A percentile compares a stretch with the other conserved stretches of the same genome.
phyloP scores from a whole-genome alignment of 2,329 filamentous ascomycete species.

The Clonostachys sp. region DNA sequence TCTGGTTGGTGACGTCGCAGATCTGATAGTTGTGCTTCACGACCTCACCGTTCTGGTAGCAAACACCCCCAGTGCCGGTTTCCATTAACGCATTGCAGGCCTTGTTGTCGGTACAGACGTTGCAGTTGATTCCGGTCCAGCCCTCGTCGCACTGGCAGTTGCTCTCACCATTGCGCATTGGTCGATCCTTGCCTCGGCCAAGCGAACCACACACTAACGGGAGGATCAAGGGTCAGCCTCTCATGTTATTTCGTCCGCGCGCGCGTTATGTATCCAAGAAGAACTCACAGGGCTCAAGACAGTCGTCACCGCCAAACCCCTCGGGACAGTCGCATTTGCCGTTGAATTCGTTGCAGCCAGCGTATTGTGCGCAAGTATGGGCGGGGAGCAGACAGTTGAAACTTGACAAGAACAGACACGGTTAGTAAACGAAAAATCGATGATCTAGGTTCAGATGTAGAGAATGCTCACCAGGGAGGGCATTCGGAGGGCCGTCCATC shows the following conservation, averaged over 20 bases:
- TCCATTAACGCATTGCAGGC: constrained; percentile 89
- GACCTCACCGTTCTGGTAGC: constrained; percentile 85
- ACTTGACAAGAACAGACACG: constrained; percentile 41
- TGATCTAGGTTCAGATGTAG: not conserved
- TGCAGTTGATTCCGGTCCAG: constrained; percentile 97
- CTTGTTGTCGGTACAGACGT: constrained; percentile 79
- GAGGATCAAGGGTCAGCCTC: not conserved
- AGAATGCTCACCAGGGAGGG: constrained; percentile 61
- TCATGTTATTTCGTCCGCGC: not conserved
- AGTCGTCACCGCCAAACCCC: constrained; percentile 93
- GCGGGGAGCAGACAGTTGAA: constrained; percentile 97
- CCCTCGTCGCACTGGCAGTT: constrained; percentile 85
- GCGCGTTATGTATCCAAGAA: not conserved
- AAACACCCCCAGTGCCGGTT: constrained; percentile 75
- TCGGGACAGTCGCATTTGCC: constrained; percentile 90
- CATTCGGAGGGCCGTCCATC: constrained; percentile 72
- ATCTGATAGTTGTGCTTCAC: constrained; percentile 96
- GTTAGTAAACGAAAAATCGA: constrained; percentile 4
- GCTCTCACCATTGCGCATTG: constrained; percentile 63
- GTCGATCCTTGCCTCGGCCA: constrained; percentile 73
- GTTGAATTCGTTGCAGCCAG: constrained; percentile 81
- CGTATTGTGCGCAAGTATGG: constrained; percentile 87
- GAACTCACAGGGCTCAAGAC: constrained; percentile 67
- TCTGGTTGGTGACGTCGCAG: constrained; percentile 94
- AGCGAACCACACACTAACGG: constrained; percentile 75